Evolutionary conservation across 768 basidiomycete genomes (phyloP), one percentile per base, ranked within the genome.

Genomic region (Collybiopsis luxurians): DNA sequence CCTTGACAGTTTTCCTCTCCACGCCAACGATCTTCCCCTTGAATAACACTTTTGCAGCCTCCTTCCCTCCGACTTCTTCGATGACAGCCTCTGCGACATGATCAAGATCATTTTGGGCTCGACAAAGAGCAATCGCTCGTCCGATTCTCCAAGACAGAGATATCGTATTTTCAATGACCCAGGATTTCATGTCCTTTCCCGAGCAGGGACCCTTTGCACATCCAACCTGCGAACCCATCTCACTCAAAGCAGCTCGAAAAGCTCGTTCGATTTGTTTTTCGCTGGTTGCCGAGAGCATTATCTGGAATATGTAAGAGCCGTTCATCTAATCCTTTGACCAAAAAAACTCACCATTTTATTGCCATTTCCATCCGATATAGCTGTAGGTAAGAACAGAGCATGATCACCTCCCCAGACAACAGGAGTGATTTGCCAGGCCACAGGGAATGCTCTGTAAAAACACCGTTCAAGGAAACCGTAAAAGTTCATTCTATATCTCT

Each of bases 81-180:
- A 74, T 71, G 51, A 74, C 58, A 45, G 69, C 67, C 12, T 65
- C 62, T 0, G 72, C 73, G 5, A 75, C 70, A 47, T 64, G 63
- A 55, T 72, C 72, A 43, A 81, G 66, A 55, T 74, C 70, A 49
- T 75, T 78, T 53, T 69, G 67, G 61, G 71, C 71, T 42, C 78
- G 71, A 52, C 76, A 76, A 1, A 75, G 69, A 10, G 75, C 75
- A 17, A 84, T 74, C 2, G 83, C 80, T 23, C 79, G 72, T n/a
- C 84, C 83, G 9, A 85, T 74, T 21, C 78, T 70, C 84, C 84
- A 84, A n/a, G 79, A 76, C 60, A 80, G 70, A 1, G 81, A 83
- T 3, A 83, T 73, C 9, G 76, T 80, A 50, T 78, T 77, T 10
- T 72, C 66, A 36, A 81, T 71, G 47, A 81, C 68, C 15, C 63